Evolutionary conservation across 345 rosid genomes (phyloP), one percentile per base, ranked within the genome.

Genomic region (Citrus mangshanensis): DNA sequence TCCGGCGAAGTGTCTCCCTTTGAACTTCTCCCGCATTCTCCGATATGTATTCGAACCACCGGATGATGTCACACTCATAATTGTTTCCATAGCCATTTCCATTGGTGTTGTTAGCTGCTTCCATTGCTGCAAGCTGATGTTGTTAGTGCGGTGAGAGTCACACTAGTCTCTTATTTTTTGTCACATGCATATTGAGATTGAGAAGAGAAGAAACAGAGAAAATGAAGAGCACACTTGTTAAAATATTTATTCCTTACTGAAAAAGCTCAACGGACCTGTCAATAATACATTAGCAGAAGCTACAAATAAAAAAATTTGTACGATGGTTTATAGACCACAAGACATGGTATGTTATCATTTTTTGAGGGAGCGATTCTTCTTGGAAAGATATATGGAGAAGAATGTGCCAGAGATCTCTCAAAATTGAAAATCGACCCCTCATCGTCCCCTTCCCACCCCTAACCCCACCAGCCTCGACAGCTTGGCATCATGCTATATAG

Each of bases 1-100:
- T 93, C 85, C 81, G 84, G 79, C 86, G 86, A 42, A 93, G 96
- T 0, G 96, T 93, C 84, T 93, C 82, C 35, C 84, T 85, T 84
- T 95, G 99, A 14, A 89, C 89, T 7, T 24, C 9, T 55, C 84
- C 84, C 24, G 94, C 90, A 54, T 83, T 88, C 83, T 81, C 86
- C 0, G 98, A 70, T 2, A 88, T 84, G 21, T 78, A 65, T 25
- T 93, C 93, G 62, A 93, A 95, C 98, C 98, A 91, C 13, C 78
- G 35, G 62, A 93, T 81, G 71, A 88, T 87, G 88, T 89, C 90
- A 14, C 18, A 19, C 49, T 81, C 89, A 70, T 65, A 32, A 4
- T 40, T 72, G 68, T 77, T 32, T 38, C 82, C 34, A 25, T 75
- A 65, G 24, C 38, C 65, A 63, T 42, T 46, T 81, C 89, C 85